Evolutionary conservation across 2,329 filamentous ascomycete genomes (phyloP).

Genomic region (Acrocalymma vagum): DNA sequence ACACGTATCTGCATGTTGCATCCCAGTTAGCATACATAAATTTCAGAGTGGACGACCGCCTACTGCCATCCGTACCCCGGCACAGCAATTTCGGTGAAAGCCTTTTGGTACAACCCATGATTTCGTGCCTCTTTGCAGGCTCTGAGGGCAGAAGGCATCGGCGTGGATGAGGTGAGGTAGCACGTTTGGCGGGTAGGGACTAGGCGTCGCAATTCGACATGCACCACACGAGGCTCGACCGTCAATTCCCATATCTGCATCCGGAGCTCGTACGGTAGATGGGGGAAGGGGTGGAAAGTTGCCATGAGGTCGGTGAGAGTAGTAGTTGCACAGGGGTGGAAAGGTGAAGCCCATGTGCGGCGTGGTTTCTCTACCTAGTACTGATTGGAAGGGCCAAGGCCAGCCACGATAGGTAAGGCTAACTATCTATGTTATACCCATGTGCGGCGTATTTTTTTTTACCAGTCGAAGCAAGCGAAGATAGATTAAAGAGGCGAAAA

Average conservation of each 20-base stretch:
- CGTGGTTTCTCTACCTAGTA: too few relatives aligned
- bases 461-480: too few relatives aligned
- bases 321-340: too few relatives aligned
- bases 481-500: too few relatives aligned
- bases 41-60: background rate
- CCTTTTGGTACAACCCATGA: constrained; percentile 12
- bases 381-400: too few relatives aligned
- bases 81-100: background rate
- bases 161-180: constrained; percentile 11
- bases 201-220: constrained; percentile 9
- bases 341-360: too few relatives aligned
- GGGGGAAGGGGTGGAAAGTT: constrained; percentile 21
- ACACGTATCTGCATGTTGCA: constrained; percentile 10
- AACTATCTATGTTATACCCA: too few relatives aligned
- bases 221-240: constrained; percentile 17
- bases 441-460: too few relatives aligned
- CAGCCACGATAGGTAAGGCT: too few relatives aligned
- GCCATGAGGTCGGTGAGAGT: too few relatives aligned
- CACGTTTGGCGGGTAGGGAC: background rate
- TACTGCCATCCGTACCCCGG: background rate
- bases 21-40: constrained; percentile 1
- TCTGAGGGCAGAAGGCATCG: constrained; percentile 7
- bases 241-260: constrained; percentile 20
- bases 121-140: constrained; percentile 17
- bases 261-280: constrained; percentile 18